Conservation (phyloP, 345 rosid species). For the Acer saccharum region DNA sequence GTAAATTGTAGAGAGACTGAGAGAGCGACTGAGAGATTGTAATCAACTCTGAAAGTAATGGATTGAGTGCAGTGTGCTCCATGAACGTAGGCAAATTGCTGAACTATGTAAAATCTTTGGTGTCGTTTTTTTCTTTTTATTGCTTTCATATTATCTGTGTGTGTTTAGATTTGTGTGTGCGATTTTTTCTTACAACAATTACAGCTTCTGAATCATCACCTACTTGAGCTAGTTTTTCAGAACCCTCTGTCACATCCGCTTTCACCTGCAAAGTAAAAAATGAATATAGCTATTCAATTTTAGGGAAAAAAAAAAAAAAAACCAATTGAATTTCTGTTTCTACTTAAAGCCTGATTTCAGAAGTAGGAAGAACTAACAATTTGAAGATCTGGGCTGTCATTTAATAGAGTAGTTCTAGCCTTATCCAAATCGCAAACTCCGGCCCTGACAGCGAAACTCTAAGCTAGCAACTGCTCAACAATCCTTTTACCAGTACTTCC, state of each 20-base stretch:
- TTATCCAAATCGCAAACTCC: constrained; percentile 80
- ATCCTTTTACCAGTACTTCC: constrained; percentile 85
- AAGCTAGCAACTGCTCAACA: constrained; percentile 74
- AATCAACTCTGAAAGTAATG: too few relatives aligned
- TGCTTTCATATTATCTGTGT: too few relatives aligned
- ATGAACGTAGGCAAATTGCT: too few relatives aligned
- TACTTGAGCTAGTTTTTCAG: constrained; percentile 76
- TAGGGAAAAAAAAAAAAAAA: background rate
- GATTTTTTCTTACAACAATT: constrained; percentile 13
- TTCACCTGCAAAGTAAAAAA: constrained; percentile 53
- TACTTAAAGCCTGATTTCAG: background rate
- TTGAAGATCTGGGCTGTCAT: constrained; percentile 65
- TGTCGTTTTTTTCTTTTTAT: too few relatives aligned
- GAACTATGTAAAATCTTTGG: too few relatives aligned
- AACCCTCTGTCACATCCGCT: constrained; percentile 85
- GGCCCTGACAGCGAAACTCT: constrained; percentile 83
- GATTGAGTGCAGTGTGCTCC: too few relatives aligned
- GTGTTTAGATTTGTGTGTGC: too few relatives aligned
- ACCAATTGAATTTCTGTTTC: background rate
- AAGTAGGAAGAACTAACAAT: constrained; percentile 47
- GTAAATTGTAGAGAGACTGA: too few relatives aligned
- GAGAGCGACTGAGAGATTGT: too few relatives aligned
- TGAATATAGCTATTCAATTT: background rate
- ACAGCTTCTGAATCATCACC: constrained; percentile 87
- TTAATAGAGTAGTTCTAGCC: constrained; percentile 58